Conservation (phyloP, 2,329 filamentous ascomycete species). For the Graphium sp. region DNA sequence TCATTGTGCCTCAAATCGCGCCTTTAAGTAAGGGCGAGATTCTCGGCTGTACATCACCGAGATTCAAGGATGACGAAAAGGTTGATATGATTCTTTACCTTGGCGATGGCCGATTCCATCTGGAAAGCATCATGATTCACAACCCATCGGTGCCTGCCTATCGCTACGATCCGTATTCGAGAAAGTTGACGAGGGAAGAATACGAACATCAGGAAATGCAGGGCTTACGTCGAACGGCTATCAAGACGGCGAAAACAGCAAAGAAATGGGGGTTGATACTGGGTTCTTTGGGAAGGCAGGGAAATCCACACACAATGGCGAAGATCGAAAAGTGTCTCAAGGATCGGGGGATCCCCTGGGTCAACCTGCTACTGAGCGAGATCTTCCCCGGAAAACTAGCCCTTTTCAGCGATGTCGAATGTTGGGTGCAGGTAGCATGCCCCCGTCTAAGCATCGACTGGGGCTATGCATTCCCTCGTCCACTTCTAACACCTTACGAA, state of each 20-base stretch:
- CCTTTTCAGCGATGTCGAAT: conserved; percentile 86
- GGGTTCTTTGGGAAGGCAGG: conserved; percentile 81
- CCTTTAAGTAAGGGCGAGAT: conserved; percentile 93
- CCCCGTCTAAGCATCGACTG: conserved; percentile 96
- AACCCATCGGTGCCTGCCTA: conserved; percentile 85
- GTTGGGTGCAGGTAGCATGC: conserved; percentile 97
- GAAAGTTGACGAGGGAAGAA: conserved; percentile 75
- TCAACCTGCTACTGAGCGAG: conserved; percentile 80
- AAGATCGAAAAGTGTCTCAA: conserved; percentile 68
- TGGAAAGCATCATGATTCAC: conserved; percentile 98
- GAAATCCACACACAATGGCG: conserved; percentile 82
- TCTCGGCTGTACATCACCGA: conserved; percentile 86
- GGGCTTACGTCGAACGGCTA: conserved; percentile 58
- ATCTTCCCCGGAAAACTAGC: conserved; percentile 94
- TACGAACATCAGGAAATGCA: conserved; percentile 92
- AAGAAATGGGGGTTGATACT: conserved; percentile 91
- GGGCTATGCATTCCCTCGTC: conserved; percentile 88
- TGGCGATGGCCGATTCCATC: conserved; percentile 84
- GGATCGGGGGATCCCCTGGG: conserved; percentile 56
- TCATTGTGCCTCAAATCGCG: conserved; percentile 81
- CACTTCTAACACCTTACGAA: conserved; percentile 86
- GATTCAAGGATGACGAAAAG: conserved; percentile 35
- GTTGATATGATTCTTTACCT: conserved; percentile 77
- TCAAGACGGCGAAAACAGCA: conserved; percentile 56
- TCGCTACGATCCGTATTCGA: conserved; percentile 90